Evolutionary conservation across 179 eudicot genomes (phyloP).

Genomic region (Amaranthus tricolor): DNA sequence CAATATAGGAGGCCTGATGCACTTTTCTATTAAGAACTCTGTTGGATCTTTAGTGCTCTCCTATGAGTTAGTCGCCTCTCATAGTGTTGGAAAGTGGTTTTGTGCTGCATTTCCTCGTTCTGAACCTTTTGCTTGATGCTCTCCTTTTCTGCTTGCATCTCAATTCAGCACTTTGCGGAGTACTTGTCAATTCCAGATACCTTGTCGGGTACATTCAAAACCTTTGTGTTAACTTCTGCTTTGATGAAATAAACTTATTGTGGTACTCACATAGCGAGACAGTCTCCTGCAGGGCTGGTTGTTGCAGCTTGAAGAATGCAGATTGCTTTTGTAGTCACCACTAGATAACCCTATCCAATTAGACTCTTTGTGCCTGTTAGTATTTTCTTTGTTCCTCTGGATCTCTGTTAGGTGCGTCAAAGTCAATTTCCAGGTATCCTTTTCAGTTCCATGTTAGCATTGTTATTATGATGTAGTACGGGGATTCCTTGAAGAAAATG

Average conservation of each 20-base stretch:
- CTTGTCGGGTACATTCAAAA: constrained; percentile 39
- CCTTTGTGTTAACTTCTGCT: constrained; percentile 14
- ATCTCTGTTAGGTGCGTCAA: constrained; percentile 38
- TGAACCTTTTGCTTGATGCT: constrained; percentile 10
- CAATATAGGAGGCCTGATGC: constrained; percentile 68
- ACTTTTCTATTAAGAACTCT: constrained; percentile 47
- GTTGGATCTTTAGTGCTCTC: constrained; percentile 56
- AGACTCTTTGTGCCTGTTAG: constrained; percentile 31
- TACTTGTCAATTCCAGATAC: constrained; percentile 36
- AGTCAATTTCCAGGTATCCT: constrained; percentile 33
- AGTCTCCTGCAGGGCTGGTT: constrained; percentile 54
- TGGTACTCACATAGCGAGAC: constrained; percentile 11
- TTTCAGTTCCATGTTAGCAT: constrained; percentile 31
- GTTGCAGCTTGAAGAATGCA: constrained; percentile 36
- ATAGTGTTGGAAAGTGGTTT: constrained; percentile 5
- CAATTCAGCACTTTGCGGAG: constrained; percentile 44
- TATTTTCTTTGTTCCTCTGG: constrained; percentile 42
- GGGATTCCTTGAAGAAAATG: constrained; percentile 40
- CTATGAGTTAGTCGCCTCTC: constrained; percentile 50
- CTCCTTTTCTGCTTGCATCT: neutral
- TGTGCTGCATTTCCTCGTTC: constrained; percentile 5
- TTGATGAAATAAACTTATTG: neutral
- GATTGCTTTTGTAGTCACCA: constrained; percentile 41
- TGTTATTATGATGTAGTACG: constrained; percentile 26
- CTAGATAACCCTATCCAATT: constrained; percentile 41